Conservation (phyloP, 257 asterid species). For the Salvia miltiorrhiza region DNA sequence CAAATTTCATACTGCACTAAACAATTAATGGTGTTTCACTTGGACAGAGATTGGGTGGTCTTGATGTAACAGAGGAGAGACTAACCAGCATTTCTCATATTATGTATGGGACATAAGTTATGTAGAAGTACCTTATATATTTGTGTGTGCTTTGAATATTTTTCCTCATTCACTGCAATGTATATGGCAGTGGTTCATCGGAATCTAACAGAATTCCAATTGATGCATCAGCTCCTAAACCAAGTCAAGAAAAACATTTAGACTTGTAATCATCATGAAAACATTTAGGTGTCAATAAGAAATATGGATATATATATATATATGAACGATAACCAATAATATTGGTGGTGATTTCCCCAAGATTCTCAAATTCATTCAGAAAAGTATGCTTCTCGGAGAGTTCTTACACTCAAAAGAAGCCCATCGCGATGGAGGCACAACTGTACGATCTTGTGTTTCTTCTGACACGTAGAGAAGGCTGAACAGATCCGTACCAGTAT, state of each 20-base stretch:
- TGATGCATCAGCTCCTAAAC: slow-evolving; percentile 39
- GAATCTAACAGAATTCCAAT: slow-evolving; percentile 14
- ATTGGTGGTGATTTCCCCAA: not conserved
- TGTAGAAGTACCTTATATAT: slow-evolving; percentile 18
- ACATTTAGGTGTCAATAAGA: not conserved
- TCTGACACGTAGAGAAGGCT: slow-evolving; percentile 66
- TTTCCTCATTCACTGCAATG: slow-evolving; percentile 11
- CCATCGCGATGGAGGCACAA: slow-evolving; percentile 95
- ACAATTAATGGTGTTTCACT: not conserved
- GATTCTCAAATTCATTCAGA: not conserved
- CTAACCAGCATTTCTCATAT: not conserved
- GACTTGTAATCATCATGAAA: not conserved
- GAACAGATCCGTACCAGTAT: slow-evolving; percentile 60
- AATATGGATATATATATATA: not conserved
- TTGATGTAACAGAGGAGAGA: too few relatives aligned
- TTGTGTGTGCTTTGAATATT: slow-evolving; percentile 4
- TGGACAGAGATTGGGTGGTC: too few relatives aligned
- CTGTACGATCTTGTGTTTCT: slow-evolving; percentile 51
- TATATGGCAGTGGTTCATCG: slow-evolving; percentile 6
- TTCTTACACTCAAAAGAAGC: slow-evolving; percentile 92
- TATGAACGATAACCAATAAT: not conserved
- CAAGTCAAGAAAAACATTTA: slow-evolving; percentile 11
- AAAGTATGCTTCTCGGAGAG: not conserved
- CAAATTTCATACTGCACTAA: not conserved
- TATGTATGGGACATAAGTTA: not conserved